Evolutionary conservation across 2,329 filamentous ascomycete species (phyloP).

Genomic region (Fonsecaea nubica): DNA sequence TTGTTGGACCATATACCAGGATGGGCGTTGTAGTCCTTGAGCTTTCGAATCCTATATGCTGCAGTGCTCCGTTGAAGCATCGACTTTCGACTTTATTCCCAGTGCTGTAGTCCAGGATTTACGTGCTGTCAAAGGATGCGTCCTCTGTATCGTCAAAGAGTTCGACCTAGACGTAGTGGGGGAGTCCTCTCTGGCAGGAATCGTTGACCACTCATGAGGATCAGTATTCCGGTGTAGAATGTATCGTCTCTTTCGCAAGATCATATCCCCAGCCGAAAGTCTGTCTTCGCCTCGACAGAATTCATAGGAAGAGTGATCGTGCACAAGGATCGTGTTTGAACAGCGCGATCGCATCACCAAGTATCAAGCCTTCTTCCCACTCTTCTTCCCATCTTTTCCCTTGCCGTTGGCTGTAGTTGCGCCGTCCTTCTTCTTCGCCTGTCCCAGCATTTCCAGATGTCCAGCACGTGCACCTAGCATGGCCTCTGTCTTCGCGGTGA

Average conservation of each 20-base stretch:
- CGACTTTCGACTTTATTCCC: background rate
- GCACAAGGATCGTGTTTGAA: background rate
- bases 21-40: slow-evolving; percentile 12
- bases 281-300: background rate
- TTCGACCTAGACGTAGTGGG: background rate
- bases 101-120: background rate
- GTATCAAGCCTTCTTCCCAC: slow-evolving; percentile 32
- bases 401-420: slow-evolving; percentile 24
- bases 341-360: background rate
- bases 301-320: background rate
- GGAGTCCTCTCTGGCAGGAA: background rate
- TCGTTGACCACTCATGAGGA: background rate
- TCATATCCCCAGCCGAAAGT: no score
- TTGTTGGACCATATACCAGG: slow-evolving; percentile 25
- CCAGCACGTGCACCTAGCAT: slow-evolving; percentile 70
- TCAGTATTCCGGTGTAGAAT: background rate
- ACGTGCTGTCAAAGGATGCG: background rate
- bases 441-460: slow-evolving; percentile 71
- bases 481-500: slow-evolving; percentile 71
- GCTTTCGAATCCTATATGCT: background rate
- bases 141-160: background rate
- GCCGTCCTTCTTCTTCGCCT: slow-evolving; percentile 66
- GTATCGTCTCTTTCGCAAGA: background rate
- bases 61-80: background rate
- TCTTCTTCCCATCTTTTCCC: slow-evolving; percentile 1